Percentiles rank a stretch among this genome's conserved stretches.
Evolutionary conservation across 148 eudicot species (phyloP).

Genomic region (Vaccinium vitisidaea): DNA sequence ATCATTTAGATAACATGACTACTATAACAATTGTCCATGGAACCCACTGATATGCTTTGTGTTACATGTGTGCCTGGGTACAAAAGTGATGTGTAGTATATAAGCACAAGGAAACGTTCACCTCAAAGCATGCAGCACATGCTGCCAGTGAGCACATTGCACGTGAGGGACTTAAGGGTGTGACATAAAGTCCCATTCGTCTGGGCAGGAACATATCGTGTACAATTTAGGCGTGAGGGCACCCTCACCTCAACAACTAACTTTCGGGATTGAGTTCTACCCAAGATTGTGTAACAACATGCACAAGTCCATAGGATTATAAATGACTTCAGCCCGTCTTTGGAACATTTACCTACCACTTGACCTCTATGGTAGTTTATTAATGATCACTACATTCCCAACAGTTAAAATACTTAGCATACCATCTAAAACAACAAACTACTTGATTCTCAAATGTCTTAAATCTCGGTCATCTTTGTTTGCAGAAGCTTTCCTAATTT

Average conservation of each 20-base stretch:
- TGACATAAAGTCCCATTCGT: neutral
- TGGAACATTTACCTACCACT: neutral
- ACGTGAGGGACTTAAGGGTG: neutral
- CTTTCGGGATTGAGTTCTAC: neutral
- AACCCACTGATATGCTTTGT: neutral
- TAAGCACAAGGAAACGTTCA: neutral
- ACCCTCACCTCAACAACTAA: neutral
- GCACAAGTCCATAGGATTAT: neutral
- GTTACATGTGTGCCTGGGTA: neutral
- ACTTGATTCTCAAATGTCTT: conserved; percentile 9
- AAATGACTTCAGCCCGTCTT: neutral
- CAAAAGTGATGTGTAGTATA: neutral
- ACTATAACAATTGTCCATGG: neutral
- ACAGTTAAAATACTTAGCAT: neutral
- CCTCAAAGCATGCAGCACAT: neutral
- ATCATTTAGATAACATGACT: neutral
- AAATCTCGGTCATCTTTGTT: neutral
- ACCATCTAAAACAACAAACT: neutral
- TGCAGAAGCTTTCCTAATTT: neutral
- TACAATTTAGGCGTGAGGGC: neutral
- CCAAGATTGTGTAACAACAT: neutral
- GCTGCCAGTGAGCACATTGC: neutral
- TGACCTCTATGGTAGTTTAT: neutral
- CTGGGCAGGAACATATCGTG: neutral
- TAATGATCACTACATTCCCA: neutral